Evolutionary conservation across 2,329 filamentous ascomycete species (phyloP).

Genomic region (Penicillium griseofulvum): DNA sequence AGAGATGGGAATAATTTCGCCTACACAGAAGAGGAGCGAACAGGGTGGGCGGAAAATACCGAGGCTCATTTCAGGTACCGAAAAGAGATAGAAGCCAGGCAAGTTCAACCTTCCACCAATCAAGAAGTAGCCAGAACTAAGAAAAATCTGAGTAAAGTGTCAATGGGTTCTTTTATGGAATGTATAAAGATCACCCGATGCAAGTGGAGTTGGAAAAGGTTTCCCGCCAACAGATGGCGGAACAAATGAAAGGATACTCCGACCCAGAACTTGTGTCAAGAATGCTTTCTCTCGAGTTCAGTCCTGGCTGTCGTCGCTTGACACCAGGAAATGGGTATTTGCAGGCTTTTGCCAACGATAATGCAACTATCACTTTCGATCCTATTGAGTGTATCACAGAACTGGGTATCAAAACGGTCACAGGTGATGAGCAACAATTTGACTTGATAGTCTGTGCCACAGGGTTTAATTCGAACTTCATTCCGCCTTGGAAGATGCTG

Average conservation of each 20-base stretch:
- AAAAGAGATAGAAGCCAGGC: constrained; percentile 8
- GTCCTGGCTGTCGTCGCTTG: constrained; percentile 47
- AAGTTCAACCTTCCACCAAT: background rate
- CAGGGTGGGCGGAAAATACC: constrained; percentile 17
- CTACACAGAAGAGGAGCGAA: constrained; percentile 25
- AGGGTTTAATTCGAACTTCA: constrained; percentile 33
- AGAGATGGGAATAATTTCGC: constrained; percentile 23
- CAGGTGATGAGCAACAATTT: constrained; percentile 19
- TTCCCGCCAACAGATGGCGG: background rate
- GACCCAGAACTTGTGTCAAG: constrained; percentile 1
- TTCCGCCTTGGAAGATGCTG: constrained; percentile 25
- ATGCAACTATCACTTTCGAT: constrained; percentile 33
- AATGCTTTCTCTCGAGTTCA: constrained; percentile 20
- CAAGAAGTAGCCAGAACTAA: background rate
- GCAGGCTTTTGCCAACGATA: constrained; percentile 45
- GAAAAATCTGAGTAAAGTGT: background rate
- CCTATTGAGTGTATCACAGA: constrained; percentile 36
- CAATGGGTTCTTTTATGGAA: constrained; percentile 2
- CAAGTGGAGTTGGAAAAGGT: background rate
- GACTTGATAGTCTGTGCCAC: constrained; percentile 35
- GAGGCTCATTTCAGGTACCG: constrained; percentile 6
- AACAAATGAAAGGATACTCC: background rate
- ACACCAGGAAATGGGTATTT: constrained; percentile 55
- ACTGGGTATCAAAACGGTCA: constrained; percentile 23
- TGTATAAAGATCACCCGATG: constrained; percentile 4